Evolutionary conservation across 257 asterid genomes (phyloP).

Genomic region (Solanum peruvianum): DNA sequence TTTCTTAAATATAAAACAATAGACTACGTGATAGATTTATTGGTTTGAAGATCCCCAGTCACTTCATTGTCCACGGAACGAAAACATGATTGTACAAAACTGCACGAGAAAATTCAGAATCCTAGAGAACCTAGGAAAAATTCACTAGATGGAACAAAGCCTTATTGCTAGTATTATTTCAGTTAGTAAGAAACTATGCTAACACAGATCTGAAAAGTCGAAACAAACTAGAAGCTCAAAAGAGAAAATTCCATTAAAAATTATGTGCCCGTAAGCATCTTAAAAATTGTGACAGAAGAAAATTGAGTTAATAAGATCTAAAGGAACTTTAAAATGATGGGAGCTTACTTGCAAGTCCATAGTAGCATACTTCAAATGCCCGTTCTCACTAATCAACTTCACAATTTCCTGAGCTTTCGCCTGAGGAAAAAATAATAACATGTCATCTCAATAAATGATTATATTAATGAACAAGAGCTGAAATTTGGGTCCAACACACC

Average conservation of each 20-base stretch:
- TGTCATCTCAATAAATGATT: constrained; percentile 1
- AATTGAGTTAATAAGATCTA: not conserved
- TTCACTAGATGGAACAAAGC: too few species aligned
- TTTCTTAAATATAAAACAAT: too few species aligned
- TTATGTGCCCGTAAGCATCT: not conserved
- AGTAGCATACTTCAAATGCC: constrained; percentile 53
- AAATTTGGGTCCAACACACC: not conserved
- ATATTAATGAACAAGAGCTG: not conserved
- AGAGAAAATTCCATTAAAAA: too few species aligned
- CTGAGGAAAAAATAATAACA: constrained; percentile 19
- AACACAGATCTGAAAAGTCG: constrained; percentile 15
- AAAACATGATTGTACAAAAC: too few species aligned
- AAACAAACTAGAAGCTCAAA: too few species aligned
- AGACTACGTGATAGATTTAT: too few species aligned
- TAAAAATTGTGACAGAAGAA: not conserved
- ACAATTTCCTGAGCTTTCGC: constrained; percentile 90
- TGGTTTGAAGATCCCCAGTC: too few species aligned
- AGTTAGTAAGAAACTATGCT: too few species aligned
- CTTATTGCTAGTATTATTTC: too few species aligned
- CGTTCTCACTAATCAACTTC: constrained; percentile 73
- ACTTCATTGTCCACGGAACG: too few species aligned
- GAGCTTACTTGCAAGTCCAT: constrained; percentile 54
- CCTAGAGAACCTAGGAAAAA: too few species aligned
- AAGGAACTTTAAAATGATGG: not conserved
- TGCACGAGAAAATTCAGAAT: too few species aligned